phyloP scores from a whole-genome alignment of 2,329 filamentous ascomycete genomes.

The Nannizzia gypsea region DNA sequence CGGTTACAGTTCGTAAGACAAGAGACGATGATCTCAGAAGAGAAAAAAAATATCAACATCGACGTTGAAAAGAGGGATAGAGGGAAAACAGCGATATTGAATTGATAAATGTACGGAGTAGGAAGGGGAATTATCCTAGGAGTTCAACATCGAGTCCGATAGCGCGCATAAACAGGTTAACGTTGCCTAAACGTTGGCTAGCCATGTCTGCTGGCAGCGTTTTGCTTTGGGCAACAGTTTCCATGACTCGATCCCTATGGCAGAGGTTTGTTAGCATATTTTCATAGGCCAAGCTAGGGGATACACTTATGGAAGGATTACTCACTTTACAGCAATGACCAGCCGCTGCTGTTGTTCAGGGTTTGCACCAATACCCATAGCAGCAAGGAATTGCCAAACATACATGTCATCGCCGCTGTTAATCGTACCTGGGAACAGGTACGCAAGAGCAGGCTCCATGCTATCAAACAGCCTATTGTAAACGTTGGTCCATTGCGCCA shows the following conservation, averaged over 20 bases:
- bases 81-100: background rate
- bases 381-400: constrained; percentile 94
- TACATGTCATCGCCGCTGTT: constrained; percentile 87
- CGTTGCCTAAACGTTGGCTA: constrained; percentile 70
- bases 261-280: background rate
- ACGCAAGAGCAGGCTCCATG: constrained; percentile 69
- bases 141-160: constrained; percentile 95
- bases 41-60: background rate
- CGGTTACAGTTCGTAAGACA: background rate
- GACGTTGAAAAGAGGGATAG: background rate
- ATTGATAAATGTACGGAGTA: background rate
- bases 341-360: constrained; percentile 91
- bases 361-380: constrained; percentile 83
- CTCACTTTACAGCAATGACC: constrained; percentile 79
- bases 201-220: constrained; percentile 79
- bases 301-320: constrained; percentile 12
- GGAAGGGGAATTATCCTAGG: constrained; percentile 39
- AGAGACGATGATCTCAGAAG: background rate
- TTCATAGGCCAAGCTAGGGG: background rate
- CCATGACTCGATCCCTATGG: constrained; percentile 73
- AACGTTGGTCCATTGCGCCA: constrained; percentile 69
- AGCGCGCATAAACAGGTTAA: constrained; percentile 96
- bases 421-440: constrained; percentile 85
- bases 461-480: constrained; percentile 82
- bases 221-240: constrained; percentile 81